Base-by-base conservation (phyloP, 1,139 yeast species). In the Scheffersomyces quercinus region DNA sequence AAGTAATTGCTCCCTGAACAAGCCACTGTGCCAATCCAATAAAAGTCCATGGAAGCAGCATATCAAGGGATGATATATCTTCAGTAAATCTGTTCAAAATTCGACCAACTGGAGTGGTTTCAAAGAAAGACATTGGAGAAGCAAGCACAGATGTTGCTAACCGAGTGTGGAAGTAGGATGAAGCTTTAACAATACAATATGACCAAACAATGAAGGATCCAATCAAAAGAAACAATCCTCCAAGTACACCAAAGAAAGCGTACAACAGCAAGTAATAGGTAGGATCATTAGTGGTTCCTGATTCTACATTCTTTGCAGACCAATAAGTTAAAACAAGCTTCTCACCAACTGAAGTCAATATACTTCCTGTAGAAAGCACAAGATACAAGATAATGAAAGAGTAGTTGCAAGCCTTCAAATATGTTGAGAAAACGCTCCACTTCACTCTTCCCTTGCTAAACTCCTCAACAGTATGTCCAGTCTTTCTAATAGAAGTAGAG, bases 81-180 rank as follows among this genome's bases (percentile, higher is more conserved):
- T 64, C 67, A 0, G 68, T 56, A 45, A 64, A 63, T 40, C 68
- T 50, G 49, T 64, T 64, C 53, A 64, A 55, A 34, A 64, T 60
- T 40, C 68, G 46, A 3, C 68, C 68, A 20, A 62, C 53, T 9
- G 68, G 68, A 2, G 68, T 63, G 16, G 68, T 64, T 43, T 64
- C 68, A 38, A 64, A 64, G 47, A 62, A 64, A 0, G 65, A 58
- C 68, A 64, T 64, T 12, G 68, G 68, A 5, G 65, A 54, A 32
- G 65, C 50, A 43, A 64, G 51, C 6, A 64, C 60, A 6, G 62
- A 48, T 11, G 51, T 46, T 11, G 65, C 64, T 65, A 64, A 59
- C 28, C 49, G 51, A 35, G 56, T 59, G 40, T 64, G 68, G 57
- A 62, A 62, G 36, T 51, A 52, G 28, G 38, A 49, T 3, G 67